These are phyloP conservation scores for Vinca major DNA, from an alignment of 305 asterid genomes.

Conservation along the genomic window DNA sequence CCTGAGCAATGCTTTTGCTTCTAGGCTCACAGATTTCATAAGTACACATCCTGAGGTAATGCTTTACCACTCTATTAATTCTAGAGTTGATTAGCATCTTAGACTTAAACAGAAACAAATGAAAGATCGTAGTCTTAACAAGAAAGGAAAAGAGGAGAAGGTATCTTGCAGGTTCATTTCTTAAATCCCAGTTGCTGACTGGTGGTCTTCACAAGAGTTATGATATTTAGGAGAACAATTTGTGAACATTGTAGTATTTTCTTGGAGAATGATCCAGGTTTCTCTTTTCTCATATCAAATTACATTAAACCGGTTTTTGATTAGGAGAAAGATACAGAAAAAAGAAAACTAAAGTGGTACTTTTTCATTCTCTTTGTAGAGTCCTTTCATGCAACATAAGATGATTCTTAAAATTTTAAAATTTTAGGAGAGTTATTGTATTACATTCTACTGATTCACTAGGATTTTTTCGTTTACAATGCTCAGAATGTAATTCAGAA, in stretches of 20 bases:
- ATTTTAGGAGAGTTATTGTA: neutral
- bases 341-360: no score
- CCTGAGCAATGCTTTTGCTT: constrained; percentile 53
- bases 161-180: neutral
- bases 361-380: neutral
- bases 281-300: neutral
- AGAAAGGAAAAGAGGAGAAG: neutral
- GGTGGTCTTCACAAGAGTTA: neutral
- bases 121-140: neutral
- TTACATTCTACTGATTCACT: neutral
- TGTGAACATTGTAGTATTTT: neutral
- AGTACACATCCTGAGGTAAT: constrained; percentile 50
- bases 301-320: neutral
- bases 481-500: neutral
- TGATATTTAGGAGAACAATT: neutral
- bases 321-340: neutral
- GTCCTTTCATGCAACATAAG: neutral
- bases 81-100: neutral
- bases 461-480: neutral
- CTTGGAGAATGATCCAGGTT: neutral
- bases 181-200: neutral
- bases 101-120: neutral
- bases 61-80: constrained; percentile 1
- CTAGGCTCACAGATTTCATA: constrained; percentile 45
- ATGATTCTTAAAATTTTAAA: neutral